These are phyloP conservation scores for Sextonia rubra DNA, from an alignment of 164 flowering plant genomes.

Conservation along the genomic window DNA sequence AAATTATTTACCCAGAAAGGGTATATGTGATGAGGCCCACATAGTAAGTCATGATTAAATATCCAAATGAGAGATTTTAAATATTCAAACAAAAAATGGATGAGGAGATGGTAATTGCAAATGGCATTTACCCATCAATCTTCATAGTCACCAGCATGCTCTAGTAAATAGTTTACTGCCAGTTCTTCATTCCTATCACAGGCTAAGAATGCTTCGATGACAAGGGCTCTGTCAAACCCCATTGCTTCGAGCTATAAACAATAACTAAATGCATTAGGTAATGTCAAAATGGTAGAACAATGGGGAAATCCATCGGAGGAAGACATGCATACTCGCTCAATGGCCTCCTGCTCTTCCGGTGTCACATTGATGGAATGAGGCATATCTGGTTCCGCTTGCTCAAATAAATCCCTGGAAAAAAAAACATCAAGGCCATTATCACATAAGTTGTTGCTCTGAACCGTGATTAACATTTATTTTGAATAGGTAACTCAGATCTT, in stretches of 20 bases:
- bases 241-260: conserved; percentile 74
- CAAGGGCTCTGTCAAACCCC: conserved; percentile 95
- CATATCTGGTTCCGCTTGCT: conserved; percentile 86
- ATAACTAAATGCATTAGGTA: not conserved
- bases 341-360: conserved; percentile 86
- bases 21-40: not conserved
- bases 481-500: too few relatives aligned
- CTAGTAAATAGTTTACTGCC: conserved; percentile 88
- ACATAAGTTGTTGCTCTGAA: not conserved
- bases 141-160: conserved; percentile 84
- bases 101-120: not conserved
- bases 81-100: not conserved
- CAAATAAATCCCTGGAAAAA: conserved; percentile 66
- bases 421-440: not conserved
- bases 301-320: not conserved
- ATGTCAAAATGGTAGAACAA: not conserved
- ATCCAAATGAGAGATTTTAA: too few relatives aligned
- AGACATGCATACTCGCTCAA: conserved; percentile 57
- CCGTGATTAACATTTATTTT: not conserved
- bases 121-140: conserved; percentile 42
- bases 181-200: conserved; percentile 95
- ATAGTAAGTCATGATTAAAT: too few relatives aligned
- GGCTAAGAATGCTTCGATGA: conserved; percentile 95
- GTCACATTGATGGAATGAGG: conserved; percentile 93
- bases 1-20: not conserved